Evolutionary conservation across 306 rosid species (phyloP), one percentile per base, ranked within the genome.

Genomic region (Chamaecrista fasciculata): DNA sequence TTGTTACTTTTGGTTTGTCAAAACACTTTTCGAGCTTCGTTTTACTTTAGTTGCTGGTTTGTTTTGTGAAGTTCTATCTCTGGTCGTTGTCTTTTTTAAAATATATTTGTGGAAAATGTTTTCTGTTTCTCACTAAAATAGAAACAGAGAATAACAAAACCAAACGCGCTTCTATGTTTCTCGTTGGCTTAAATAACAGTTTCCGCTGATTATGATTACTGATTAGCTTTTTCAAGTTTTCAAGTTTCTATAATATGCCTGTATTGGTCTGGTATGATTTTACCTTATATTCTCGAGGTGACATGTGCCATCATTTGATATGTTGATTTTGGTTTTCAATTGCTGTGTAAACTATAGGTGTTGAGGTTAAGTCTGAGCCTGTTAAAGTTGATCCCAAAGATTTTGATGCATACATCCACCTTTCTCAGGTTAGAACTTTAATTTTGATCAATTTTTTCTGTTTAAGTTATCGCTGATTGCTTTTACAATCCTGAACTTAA

Each of bases 311-410:
- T 60, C 2, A 6, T 33, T n/a, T 75, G 9, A 71, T 53, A 1
- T 2, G 0, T 49, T 72, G 42, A 0, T 34, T 66, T 19, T 14
- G 19, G 19, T 15, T 43, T 12, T 14, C 49, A 2, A 11, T 33
- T 19, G 50, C 44, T 34, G 43, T 15, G 15, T 50, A 1, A 37
- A 2, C 18, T 46, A 11, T 50, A 95, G 99, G 99, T 76, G 88
- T 86, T 60, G 99, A 95, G 82, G 95, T 95, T 25, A 91, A 87
- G 82, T 84, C 86, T 50, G 99, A 85, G 76, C 51, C 81, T 19
- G 63, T 84, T 10, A 80, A 69, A 25, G 89, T 89, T 0, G 65
- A 66, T 16, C 96, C 96, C 1, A 52, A n/a, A 0, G 71, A 31
- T 1, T 57, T 56, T 19, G 82, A 57, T 0, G 78, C 64, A 8